phyloP scores from a whole-genome alignment of 768 basidiomycete genomes.

The Phylloporus scabripes region DNA sequence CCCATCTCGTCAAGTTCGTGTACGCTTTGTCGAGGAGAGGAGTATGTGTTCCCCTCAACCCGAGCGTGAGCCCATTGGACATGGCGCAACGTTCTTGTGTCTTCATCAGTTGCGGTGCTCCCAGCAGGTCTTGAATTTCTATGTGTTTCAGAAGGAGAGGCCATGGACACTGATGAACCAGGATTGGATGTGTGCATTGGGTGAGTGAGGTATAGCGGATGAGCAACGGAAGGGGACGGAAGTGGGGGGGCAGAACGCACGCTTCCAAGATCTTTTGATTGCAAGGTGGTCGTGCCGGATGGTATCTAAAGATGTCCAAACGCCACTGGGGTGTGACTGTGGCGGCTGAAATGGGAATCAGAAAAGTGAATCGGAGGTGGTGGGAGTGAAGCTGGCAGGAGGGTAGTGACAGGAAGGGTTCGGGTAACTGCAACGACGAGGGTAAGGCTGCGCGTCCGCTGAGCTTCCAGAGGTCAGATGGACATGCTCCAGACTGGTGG shows the following conservation, averaged over 20 bases:
- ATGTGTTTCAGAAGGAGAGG: conserved; percentile 3
- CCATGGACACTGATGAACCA: conserved; percentile 15
- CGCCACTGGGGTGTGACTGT: too few species aligned
- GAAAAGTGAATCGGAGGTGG: too few species aligned
- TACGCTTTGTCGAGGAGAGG: conserved; percentile 13
- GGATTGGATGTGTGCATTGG: not conserved
- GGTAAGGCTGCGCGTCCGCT: too few species aligned
- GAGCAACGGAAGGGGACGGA: too few species aligned
- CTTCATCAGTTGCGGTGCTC: conserved; percentile 18
- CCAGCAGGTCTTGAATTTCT: conserved; percentile 13
- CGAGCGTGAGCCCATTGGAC: conserved; percentile 45
- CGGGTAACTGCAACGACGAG: too few species aligned
- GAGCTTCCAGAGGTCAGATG: conserved; percentile 2
- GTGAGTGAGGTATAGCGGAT: too few species aligned
- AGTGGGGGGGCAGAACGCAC: conserved; percentile 9
- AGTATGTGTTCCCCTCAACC: not conserved
- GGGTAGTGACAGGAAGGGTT: too few species aligned
- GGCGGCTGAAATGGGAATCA: too few species aligned
- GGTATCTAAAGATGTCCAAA: too few species aligned
- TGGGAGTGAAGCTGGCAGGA: not conserved
- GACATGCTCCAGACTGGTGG: not conserved
- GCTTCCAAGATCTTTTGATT: not conserved
- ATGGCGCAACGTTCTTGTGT: conserved; percentile 44
- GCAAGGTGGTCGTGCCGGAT: not conserved
- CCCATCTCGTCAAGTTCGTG: conserved; percentile 52